Evolutionary conservation across 2,329 filamentous ascomycete genomes (phyloP), one percentile per base, ranked within the genome.

Genomic region (Mycosphaerella arachidis): DNA sequence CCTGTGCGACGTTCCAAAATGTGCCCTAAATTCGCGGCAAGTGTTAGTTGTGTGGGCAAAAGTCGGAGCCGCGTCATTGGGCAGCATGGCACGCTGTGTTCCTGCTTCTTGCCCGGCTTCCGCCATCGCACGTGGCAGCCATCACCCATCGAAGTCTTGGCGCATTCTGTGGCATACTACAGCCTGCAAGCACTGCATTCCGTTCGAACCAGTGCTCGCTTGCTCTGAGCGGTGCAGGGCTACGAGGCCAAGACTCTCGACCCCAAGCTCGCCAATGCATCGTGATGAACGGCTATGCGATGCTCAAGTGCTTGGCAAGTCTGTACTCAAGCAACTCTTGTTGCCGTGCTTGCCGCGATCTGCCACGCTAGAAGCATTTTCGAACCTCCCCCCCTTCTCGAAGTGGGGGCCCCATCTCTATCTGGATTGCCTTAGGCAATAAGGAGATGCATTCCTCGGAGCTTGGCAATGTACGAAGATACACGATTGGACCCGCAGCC

Each of bases 301-400:
- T 53, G 13, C 18, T 20, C 51, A 53, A 18, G 51, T 53, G 50
- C 50, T 35, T 35, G 30, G 50, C 50, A 35, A 6, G 13, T 30
- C 24, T 31, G n/a, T 18, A 18, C 33, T 46, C 27, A 18, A 56
- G 33, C 56, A 61, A 58, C 45, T 40, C 53, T 61, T 46, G 53
- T 63, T 46, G 63, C 61, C 63, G 61, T 48, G 29, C 35, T 59
- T 58, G 54, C 63, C 63, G 61, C 48, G 63, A 65, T 65, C 63
- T 56, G 56, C 63, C 33, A 46, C 58, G 56, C 61, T 65, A 63
- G 63, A 63, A 63, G 57, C 48, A 43, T 50, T 55, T 57, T 61
- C 63, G 63, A 65, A 63, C 48, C 37, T 57, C 56, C 54, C 57
- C 52, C 60, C 60, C 63, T 61, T 60, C 56, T 48, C 3, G 55